phyloP scores from a whole-genome alignment of 164 flowering plant species.

The Malania oleifera region DNA sequence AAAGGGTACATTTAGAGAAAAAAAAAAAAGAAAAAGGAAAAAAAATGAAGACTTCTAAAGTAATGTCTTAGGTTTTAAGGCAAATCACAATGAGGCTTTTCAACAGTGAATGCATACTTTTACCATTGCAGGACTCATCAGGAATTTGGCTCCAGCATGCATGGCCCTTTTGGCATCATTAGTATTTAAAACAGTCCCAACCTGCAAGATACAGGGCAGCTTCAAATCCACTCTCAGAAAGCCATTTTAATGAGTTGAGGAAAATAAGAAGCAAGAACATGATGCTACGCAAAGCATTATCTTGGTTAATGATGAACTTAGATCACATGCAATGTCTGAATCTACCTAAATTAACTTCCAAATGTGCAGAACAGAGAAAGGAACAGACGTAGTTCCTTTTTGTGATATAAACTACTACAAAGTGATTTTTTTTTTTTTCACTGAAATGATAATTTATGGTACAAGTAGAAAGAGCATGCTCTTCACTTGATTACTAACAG shows the following conservation, averaged over 20 bases:
- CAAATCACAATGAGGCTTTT: not conserved
- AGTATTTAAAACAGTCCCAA: constrained; percentile 59
- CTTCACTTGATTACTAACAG: no score
- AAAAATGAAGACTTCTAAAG: not conserved
- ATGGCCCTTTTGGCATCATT: constrained; percentile 58
- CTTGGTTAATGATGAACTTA: not conserved
- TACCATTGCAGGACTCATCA: constrained; percentile 78
- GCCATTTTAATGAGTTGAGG: not conserved
- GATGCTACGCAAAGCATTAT: not conserved
- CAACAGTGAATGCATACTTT: constrained; percentile 31
- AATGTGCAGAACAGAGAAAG: not conserved
- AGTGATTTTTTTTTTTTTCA: no score
- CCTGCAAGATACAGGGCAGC: constrained; percentile 33
- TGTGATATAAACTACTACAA: no score
- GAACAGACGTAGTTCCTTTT: not conserved
- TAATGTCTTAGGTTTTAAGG: not conserved
- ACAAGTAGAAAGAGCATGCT: no score
- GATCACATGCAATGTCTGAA: no score
- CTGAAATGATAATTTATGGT: no score
- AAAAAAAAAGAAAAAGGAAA: not conserved
- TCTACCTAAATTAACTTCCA: no score
- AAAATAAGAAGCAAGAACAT: not conserved
- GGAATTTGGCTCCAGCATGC: constrained; percentile 72
- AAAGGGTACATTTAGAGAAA: not conserved
- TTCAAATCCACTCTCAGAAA: not conserved